These are phyloP conservation scores for Termitomyces titanicus DNA, from an alignment of 768 basidiomycete species.

Conservation along the genomic window DNA sequence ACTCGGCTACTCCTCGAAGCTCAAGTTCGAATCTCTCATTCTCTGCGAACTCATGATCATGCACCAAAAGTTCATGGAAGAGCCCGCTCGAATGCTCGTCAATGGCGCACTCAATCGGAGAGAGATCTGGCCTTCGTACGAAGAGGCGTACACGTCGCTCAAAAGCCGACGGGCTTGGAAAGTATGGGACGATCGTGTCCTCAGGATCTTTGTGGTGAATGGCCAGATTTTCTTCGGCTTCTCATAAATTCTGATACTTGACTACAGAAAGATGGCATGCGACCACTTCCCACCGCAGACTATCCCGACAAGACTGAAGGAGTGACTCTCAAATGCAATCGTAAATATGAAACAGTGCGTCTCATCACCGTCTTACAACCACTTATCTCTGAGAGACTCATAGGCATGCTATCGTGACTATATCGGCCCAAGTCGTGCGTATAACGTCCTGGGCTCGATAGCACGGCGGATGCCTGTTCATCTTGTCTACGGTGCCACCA, in stretches of 20 bases:
- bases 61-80: constrained; percentile 9
- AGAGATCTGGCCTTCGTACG: constrained; percentile 49
- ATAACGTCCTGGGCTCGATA: constrained; percentile 26
- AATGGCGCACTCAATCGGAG: constrained; percentile 34
- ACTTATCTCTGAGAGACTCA: not conserved
- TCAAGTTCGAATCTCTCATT: constrained; percentile 37
- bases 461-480: constrained; percentile 37
- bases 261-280: constrained; percentile 38
- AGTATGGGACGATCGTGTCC: constrained; percentile 46
- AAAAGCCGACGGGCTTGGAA: constrained; percentile 37
- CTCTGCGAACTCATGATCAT: constrained; percentile 46
- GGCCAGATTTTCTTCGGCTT: not conserved
- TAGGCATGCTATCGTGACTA: constrained; percentile 43
- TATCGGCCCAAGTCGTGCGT: constrained; percentile 28
- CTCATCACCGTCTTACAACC: not conserved
- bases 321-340: constrained; percentile 47
- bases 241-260: not conserved
- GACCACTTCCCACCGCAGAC: constrained; percentile 34
- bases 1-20: constrained; percentile 33
- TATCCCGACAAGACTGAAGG: constrained; percentile 43
- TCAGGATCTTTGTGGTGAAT: constrained; percentile 40
- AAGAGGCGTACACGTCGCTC: constrained; percentile 40
- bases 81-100: constrained; percentile 20
- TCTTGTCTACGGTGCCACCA: constrained; percentile 41
- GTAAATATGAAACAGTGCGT: constrained; percentile 41